Conservation (phyloP, 345 rosid genomes). For the Eucalyptus urophylla region DNA sequence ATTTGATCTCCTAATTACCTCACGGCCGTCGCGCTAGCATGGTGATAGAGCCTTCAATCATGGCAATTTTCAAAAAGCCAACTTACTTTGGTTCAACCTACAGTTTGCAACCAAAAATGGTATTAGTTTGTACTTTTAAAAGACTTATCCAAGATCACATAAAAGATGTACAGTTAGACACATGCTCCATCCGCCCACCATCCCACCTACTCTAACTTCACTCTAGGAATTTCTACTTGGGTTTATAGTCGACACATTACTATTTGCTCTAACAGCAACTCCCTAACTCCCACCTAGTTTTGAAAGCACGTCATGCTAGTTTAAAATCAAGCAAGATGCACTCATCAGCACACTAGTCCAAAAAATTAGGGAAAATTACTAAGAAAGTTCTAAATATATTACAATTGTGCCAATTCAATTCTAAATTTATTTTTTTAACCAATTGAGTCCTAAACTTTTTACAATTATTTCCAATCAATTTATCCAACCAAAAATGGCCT, state of each 20-base stretch:
- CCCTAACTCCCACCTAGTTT: background rate
- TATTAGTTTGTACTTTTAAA: background rate
- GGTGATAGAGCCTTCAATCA: background rate
- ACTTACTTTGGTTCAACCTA: too few species aligned
- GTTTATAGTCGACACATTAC: fast-evolving
- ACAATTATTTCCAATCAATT: too few species aligned
- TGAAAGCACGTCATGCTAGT: background rate
- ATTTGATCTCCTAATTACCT: background rate
- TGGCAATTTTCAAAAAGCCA: background rate
- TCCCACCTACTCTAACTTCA: background rate
- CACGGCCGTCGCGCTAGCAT: background rate
- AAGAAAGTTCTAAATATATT: too few species aligned
- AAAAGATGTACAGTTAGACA: background rate
- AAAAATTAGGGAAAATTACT: background rate
- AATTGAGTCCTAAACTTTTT: too few species aligned
- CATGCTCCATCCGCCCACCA: fast-evolving
- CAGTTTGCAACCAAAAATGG: too few species aligned
- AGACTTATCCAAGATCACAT: background rate
- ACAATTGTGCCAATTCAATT: too few species aligned
- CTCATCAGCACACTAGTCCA: too few species aligned
- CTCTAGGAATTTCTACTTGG: background rate
- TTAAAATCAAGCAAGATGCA: background rate
- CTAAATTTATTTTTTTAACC: too few species aligned
- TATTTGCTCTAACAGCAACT: background rate
- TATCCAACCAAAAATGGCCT: too few species aligned